phyloP scores from a whole-genome alignment of 164 flowering plant genomes.

The Vitis rotundifolia region DNA sequence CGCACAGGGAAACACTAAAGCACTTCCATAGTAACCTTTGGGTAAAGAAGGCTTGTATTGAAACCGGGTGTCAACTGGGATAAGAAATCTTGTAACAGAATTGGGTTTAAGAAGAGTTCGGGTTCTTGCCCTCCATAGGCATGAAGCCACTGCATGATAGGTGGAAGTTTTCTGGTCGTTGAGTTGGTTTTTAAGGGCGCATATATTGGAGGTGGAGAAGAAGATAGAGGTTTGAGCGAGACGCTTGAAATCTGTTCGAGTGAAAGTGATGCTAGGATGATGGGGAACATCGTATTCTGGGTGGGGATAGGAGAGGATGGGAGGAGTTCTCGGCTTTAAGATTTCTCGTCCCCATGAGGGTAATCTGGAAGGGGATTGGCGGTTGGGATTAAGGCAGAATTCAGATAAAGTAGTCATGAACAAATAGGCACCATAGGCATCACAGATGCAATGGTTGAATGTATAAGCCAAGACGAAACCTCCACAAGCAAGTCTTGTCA shows the following conservation, averaged over 20 bases:
- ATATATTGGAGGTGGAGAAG: slow-evolving; percentile 9
- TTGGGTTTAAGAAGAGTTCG: slow-evolving; percentile 10
- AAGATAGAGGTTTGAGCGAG: slow-evolving; percentile 24
- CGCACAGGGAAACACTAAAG: too few relatives aligned
- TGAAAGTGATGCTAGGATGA: neutral
- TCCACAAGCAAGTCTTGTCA: slow-evolving; percentile 25
- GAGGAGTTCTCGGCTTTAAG: slow-evolving; percentile 17
- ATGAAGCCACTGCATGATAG: slow-evolving; percentile 13
- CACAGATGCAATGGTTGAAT: slow-evolving; percentile 24
- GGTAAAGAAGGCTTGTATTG: slow-evolving; percentile 17
- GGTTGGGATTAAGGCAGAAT: slow-evolving; percentile 12
- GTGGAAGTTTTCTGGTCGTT: slow-evolving; percentile 1
- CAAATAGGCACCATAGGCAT: slow-evolving; percentile 14
- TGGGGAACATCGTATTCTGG: slow-evolving; percentile 12
- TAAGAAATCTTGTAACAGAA: slow-evolving; percentile 5
- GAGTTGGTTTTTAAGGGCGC: slow-evolving; percentile 15
- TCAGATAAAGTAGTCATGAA: slow-evolving; percentile 4
- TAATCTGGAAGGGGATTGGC: slow-evolving; percentile 4
- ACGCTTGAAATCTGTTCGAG: slow-evolving; percentile 16
- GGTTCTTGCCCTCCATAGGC: slow-evolving; percentile 26
- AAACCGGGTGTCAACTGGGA: slow-evolving; percentile 11
- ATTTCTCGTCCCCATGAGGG: slow-evolving; percentile 27
- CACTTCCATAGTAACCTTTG: slow-evolving; percentile 25
- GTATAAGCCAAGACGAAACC: slow-evolving; percentile 24
- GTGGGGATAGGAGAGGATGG: slow-evolving; percentile 7